Base-by-base conservation (phyloP, 331 rosid genomes). In the Pyracantha coccinea region DNA sequence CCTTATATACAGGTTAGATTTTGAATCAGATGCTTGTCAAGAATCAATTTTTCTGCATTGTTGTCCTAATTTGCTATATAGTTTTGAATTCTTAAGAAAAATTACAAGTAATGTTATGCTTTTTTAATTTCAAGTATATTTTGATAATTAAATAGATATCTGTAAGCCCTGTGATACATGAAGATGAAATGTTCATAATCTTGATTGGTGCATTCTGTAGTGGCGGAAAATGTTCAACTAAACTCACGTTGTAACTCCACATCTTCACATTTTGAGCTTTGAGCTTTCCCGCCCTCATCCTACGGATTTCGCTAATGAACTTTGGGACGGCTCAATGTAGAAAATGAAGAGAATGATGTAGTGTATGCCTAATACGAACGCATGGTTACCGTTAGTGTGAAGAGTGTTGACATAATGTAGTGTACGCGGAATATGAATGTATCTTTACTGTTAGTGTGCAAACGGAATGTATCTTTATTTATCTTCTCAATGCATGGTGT, bases 1-100 rank as follows among this genome's bases (percentile, higher is more conserved):
- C 99, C 99, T 2, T 95, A 95, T 65, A 82, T 92, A 73, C 99
- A 94, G 97, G 99, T 94, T 31, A 38, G 19, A 64, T 23, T 55
- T 7, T 28, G 28, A 16, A 10, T 45, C 64, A 55, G 68, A 44
- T 29, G 54, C 41, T 20, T 45, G 35, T 31, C 4, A 63, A 21
- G 13, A 17, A 31, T 29, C 47, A 32, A 41, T 8, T 73, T 66
- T 12, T 12, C 31, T 66, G 47, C 13, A 17, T 29, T 64, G 14
- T 19, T 32, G 13, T 28, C 6, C 3, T 29, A 31, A 29, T 31
- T 29, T 17, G 4, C 15, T 7, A 4, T 13, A 9, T 2, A 60
- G 28, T 24, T 60, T 24, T 27, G 16, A 27, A 60, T 60, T 60
- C 6, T 24, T 5, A 12, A 5, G 62, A 57, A 5, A 5, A 60